These are phyloP conservation scores for Capsicum baccatum DNA, from an alignment of 257 asterid genomes.

Conservation along the genomic window DNA sequence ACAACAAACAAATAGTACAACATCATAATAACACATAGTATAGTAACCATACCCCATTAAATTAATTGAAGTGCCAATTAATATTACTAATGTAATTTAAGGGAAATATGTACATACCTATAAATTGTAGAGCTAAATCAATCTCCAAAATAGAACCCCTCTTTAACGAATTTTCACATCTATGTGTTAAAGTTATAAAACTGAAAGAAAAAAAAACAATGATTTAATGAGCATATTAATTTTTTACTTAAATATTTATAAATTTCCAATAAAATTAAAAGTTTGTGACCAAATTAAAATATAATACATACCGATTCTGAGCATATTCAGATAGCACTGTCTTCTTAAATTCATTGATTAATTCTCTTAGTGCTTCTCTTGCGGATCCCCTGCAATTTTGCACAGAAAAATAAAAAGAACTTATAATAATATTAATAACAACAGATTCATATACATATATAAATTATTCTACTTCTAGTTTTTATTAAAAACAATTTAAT, in stretches of 20 bases:
- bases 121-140: conserved; percentile 40
- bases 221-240: background rate
- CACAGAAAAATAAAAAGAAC: background rate
- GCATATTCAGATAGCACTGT: background rate
- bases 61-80: too few relatives aligned
- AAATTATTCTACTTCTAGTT: background rate
- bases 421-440: background rate
- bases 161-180: conserved; percentile 41
- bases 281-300: background rate
- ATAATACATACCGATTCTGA: background rate
- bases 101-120: conserved; percentile 38
- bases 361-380: background rate
- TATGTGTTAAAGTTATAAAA: conserved; percentile 26
- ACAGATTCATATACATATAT: too few relatives aligned
- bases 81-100: background rate
- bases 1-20: too few relatives aligned
- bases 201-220: background rate
- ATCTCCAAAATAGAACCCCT: conserved; percentile 45
- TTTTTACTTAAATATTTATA: background rate
- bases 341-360: background rate
- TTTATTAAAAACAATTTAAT: background rate
- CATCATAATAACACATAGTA: too few relatives aligned
- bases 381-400: background rate
- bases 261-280: background rate
- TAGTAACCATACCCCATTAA: too few relatives aligned